Base-by-base conservation (phyloP, 116 monocot genomes). In the Iris pallida region DNA sequence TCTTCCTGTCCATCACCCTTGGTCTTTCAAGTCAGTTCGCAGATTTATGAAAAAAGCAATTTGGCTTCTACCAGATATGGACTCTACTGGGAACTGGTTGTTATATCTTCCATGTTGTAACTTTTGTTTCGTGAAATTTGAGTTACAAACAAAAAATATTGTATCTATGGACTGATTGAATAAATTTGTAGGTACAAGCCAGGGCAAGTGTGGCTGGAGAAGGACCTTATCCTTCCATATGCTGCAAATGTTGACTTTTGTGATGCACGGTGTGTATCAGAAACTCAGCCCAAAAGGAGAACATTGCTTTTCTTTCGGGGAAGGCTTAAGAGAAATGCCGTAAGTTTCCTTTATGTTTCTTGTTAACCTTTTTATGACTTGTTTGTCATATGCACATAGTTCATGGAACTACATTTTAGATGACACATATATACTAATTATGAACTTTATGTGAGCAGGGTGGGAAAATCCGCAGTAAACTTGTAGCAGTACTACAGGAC, bases 31-130 rank as follows among this genome's bases (percentile, higher is more conserved):
- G 68, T 78, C 97, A 14, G 97, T 97, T 58, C 92, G 97, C 49
- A 84, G 81, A 74, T 87, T 79, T 69, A 92, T 97, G 97, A 97
- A 92, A 66, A 97, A 92, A n/a, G 87, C 97, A 59, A 97, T 97
- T 61, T 97, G 97, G 97, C 80, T 97, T 81, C 78, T 97, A 30
- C 97, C 97, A 63, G 97, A 97, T 57, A 92, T 92, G 97, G 97
- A 97, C 74, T 89, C 89, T 53, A 92, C 92, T 66, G 97, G 97
- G 63, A 97, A 97, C 51, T 97, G 97, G 97, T 96, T 47, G 42
- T 15, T 16, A 75, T 66, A 0, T 66, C 51, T 11, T 61, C 11
- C 7, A 40, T 60, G 17, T 41, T 43, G 16, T 30, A 68, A 16
- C 15, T 45, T 70, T 11, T 43, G 0, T 7, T 30, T 16, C 10